These are phyloP conservation scores for Cystobasidium onofrii DNA, from an alignment of 768 basidiomycete genomes.

Conservation along the genomic window DNA sequence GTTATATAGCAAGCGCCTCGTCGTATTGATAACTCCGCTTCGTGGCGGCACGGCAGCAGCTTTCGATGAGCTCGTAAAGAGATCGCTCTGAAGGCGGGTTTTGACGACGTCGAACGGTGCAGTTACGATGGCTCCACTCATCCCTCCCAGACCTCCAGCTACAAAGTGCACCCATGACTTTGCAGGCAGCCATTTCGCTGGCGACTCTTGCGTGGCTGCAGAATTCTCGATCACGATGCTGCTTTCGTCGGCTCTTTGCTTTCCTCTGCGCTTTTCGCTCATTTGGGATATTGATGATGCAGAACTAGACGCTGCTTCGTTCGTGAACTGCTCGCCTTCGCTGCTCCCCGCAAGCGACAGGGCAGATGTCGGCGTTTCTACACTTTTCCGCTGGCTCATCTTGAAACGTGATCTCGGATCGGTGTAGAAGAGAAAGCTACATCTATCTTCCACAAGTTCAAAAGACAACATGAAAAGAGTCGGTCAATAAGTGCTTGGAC, in stretches of 20 bases:
- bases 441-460: no score
- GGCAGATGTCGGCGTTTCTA: background rate
- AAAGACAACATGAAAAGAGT: no score
- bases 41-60: background rate
- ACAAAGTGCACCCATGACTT: constrained; percentile 38
- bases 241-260: constrained; percentile 8
- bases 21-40: background rate
- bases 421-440: background rate
- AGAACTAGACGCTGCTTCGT: background rate
- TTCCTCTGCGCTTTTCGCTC: constrained; percentile 3
- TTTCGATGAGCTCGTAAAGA: constrained; percentile 44
- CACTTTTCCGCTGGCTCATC: background rate
- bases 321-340: constrained; percentile 20
- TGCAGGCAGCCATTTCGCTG: constrained; percentile 14
- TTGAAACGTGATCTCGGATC: background rate
- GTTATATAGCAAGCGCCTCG: constrained; percentile 63
- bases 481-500: no score
- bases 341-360: constrained; percentile 11
- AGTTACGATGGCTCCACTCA: constrained; percentile 94
- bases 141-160: constrained; percentile 62
- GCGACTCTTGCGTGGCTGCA: background rate
- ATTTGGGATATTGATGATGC: background rate
- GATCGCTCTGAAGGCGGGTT: constrained; percentile 84
- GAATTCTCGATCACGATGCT: constrained; percentile 3
- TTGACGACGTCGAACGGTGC: constrained; percentile 98